phyloP scores from a whole-genome alignment of 352 stramenopile species.

The Globisporangium parvum region DNA sequence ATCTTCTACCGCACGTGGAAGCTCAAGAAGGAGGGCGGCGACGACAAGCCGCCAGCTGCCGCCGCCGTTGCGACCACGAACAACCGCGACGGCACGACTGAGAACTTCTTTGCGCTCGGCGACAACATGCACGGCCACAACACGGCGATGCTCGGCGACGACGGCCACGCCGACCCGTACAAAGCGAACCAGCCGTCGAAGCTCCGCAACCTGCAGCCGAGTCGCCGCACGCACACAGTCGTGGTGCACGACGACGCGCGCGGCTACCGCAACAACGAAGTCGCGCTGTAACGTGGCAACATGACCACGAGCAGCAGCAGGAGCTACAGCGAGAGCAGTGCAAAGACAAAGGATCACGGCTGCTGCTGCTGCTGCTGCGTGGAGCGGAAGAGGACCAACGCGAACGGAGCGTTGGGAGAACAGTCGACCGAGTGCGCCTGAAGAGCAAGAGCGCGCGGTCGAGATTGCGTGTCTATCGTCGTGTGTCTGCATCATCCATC shows the following conservation, averaged over 20 bases:
- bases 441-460: no score
- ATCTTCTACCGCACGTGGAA: constrained; percentile 88
- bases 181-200: constrained; percentile 4
- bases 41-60: constrained; percentile 46
- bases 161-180: constrained; percentile 10
- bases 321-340: not conserved
- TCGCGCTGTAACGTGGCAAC: constrained; percentile 19
- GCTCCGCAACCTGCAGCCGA: constrained; percentile 18
- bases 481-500: no score
- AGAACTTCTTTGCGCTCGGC: constrained; percentile 44
- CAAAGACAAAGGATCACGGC: no score
- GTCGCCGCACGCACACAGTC: constrained; percentile 17
- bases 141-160: constrained; percentile 32
- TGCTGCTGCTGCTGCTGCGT: constrained; percentile 4
- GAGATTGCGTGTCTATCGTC: no score
- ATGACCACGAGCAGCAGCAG: not conserved
- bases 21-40: constrained; percentile 44
- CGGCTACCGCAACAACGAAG: constrained; percentile 38
- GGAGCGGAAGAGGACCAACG: not conserved
- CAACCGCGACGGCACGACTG: constrained; percentile 32
- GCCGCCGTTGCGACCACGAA: constrained; percentile 35
- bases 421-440: no score
- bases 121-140: constrained; percentile 16
- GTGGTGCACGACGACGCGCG: constrained; percentile 18
- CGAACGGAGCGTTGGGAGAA: no score